Evolutionary conservation across 352 stramenopile species (phyloP).

Genomic region (Salisapilia sapeloensis): DNA sequence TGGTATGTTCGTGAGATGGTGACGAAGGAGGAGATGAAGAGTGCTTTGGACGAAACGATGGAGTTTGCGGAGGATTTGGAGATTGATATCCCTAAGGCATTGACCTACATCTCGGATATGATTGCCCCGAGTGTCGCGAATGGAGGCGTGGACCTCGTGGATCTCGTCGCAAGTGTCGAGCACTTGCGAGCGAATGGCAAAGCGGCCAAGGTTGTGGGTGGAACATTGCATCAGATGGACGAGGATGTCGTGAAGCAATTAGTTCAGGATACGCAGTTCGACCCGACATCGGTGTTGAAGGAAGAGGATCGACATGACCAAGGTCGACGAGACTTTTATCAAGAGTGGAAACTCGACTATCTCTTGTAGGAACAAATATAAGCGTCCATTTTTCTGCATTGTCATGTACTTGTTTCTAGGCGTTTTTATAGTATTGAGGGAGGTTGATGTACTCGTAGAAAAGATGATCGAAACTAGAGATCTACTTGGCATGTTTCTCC

Average conservation of each 20-base stretch:
- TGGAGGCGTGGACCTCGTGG: constrained; percentile 16
- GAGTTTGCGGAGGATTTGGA: constrained; percentile 69
- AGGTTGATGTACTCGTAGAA: too few relatives aligned
- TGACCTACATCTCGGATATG: constrained; percentile 57
- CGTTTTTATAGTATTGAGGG: too few relatives aligned
- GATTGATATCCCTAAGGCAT: constrained; percentile 62
- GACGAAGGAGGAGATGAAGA: constrained; percentile 13
- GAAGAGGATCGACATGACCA: constrained; percentile 4
- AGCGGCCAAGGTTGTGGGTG: constrained; percentile 34
- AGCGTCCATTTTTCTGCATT: too few relatives aligned
- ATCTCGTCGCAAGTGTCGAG: constrained; percentile 22
- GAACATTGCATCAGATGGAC: constrained; percentile 24
- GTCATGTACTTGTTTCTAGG: too few relatives aligned
- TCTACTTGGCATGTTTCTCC: neutral
- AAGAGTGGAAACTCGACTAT: constrained; percentile 5
- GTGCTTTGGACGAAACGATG: constrained; percentile 31
- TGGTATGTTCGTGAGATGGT: constrained; percentile 33
- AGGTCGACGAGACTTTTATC: constrained; percentile 4
- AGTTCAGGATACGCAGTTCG: constrained; percentile 7
- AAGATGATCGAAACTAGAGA: too few relatives aligned
- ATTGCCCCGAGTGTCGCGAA: constrained; percentile 32
- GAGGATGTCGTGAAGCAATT: constrained; percentile 22
- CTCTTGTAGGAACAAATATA: constrained; percentile 3
- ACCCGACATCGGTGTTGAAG: constrained; percentile 5
- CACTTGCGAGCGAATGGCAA: constrained; percentile 42